phyloP scores from a whole-genome alignment of 2,329 filamentous ascomycete genomes.

The Cladobotryum protrusum region DNA sequence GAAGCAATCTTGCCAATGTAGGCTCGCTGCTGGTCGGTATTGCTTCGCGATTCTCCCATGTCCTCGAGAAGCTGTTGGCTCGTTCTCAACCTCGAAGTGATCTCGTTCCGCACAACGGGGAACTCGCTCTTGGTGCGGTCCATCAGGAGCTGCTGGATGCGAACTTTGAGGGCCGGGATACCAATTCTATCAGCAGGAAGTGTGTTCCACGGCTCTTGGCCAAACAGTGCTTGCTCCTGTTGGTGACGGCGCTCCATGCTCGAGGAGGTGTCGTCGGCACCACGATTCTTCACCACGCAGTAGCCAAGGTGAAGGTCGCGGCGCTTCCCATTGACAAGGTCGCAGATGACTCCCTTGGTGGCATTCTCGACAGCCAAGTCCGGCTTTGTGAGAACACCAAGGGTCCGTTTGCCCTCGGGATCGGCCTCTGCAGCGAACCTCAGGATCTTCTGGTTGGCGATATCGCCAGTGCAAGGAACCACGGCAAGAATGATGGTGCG shows the following conservation, averaged over 20 bases:
- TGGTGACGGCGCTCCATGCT: slow-evolving; percentile 24
- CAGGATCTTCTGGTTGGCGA: slow-evolving; percentile 36
- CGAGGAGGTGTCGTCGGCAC: slow-evolving; percentile 34
- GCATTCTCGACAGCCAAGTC: slow-evolving; percentile 44
- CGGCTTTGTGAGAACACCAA: slow-evolving; percentile 52
- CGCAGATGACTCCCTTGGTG: slow-evolving; percentile 31
- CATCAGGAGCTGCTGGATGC: slow-evolving; percentile 32
- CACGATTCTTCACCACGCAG: slow-evolving; percentile 42
- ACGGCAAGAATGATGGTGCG: slow-evolving; percentile 47
- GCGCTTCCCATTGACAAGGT: slow-evolving; percentile 36
- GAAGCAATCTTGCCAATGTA: slow-evolving; percentile 30
- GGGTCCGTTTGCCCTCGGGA: slow-evolving; percentile 33
- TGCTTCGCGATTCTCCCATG: slow-evolving; percentile 27
- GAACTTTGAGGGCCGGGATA: slow-evolving; percentile 27
- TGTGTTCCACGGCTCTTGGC: slow-evolving; percentile 27
- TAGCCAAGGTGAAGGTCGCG: slow-evolving; percentile 41
- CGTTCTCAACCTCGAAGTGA: slow-evolving; percentile 14
- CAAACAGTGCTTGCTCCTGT: slow-evolving; percentile 34
- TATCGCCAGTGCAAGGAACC: slow-evolving; percentile 33
- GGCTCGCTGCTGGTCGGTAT: slow-evolving; percentile 25
- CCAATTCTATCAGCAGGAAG: slow-evolving; percentile 26
- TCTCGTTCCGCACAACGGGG: slow-evolving; percentile 29
- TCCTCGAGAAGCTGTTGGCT: slow-evolving; percentile 15
- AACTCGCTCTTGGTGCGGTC: slow-evolving; percentile 35
- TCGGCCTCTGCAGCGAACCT: slow-evolving; percentile 32